Evolutionary conservation across 148 eudicot genomes (phyloP).

Genomic region (Silene uniflora): DNA sequence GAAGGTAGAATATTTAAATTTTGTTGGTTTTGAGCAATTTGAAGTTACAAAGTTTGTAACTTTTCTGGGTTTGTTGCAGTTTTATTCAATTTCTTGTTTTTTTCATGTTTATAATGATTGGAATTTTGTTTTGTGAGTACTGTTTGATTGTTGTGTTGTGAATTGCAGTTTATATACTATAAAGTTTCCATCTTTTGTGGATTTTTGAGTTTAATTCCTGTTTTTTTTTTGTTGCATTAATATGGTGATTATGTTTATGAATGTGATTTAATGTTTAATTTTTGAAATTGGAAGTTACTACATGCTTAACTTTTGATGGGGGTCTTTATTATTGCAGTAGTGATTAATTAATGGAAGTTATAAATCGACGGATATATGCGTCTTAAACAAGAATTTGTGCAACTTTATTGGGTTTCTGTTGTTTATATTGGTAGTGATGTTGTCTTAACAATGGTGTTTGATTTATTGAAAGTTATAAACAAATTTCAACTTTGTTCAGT

Average conservation of each 20-base stretch:
- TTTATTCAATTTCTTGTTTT: not conserved
- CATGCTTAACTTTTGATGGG: not conserved
- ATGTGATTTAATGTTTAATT: too few relatives aligned
- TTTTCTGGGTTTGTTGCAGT: conserved; percentile 2
- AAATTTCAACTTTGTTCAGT: not conserved
- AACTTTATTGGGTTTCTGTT: not conserved
- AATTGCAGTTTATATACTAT: not conserved
- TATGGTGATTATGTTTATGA: not conserved
- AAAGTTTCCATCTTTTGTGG: not conserved
- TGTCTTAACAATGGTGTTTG: not conserved
- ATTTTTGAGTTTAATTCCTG: not conserved
- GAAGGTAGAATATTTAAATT: not conserved
- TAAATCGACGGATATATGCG: not conserved
- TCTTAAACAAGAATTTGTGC: not conserved
- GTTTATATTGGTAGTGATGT: not conserved
- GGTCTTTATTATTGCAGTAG: not conserved
- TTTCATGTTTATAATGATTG: too few relatives aligned
- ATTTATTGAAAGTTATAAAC: conserved; percentile 1
- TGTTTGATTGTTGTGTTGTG: not conserved
- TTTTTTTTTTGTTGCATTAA: not conserved
- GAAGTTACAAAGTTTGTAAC: not conserved
- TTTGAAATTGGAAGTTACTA: not conserved
- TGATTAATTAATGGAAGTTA: conserved; percentile 5
- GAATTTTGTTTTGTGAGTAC: not conserved
- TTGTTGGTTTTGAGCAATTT: not conserved